Base-by-base conservation (phyloP, 2,329 filamentous ascomycete species). In the Ceratocystis variospora region DNA sequence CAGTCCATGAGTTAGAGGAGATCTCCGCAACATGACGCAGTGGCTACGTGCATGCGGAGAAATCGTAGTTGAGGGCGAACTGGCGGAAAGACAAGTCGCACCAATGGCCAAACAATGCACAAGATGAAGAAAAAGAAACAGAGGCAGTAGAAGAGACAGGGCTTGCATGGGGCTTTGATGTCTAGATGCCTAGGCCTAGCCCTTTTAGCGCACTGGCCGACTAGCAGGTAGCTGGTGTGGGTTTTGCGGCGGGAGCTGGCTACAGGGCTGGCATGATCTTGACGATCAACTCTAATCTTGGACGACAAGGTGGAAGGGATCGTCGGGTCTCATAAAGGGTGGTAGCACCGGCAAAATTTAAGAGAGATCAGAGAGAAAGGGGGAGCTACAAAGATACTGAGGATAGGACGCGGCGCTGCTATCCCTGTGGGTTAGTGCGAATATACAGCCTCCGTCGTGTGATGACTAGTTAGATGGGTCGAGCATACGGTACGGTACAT, bases 221-320 rank as follows among this genome's bases (percentile, higher is more conserved):
- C 48, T 53, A 12, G 19, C 19, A 22, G 6, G 45, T 48, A 50
- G 46, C 46, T 25, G 46, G 5, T 7, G 46, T 48, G 31, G 31
- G 31, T 8, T 33, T 7, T 41, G 48, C 19, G 22, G 19, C 7
- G n/a, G 48, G 48, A 50, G 48, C 48, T 50, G 48, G 48, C 48
- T n/a, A 10, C 22, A 53, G 48, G 48, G 48, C 48, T 25, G 12
- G 37, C 19, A 28, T 10, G 48, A 8, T 22, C 22, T 15, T 25
- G 48, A 53, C 48, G 48, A 53, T 53, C 48, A 53, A 53, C 48
- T 28, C 48, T 53, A 25, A 53, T 53, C 48, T 53, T 53, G 48
- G 48, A 12, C 48, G 8, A 53, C 48, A 53, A 5, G 37, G 7
- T 15, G 25, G 12, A 28, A 15, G 8, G 22, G 48, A 53, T 53